These are phyloP conservation scores for Mycena rosella DNA, from an alignment of 768 basidiomycete genomes.

Conservation along the genomic window DNA sequence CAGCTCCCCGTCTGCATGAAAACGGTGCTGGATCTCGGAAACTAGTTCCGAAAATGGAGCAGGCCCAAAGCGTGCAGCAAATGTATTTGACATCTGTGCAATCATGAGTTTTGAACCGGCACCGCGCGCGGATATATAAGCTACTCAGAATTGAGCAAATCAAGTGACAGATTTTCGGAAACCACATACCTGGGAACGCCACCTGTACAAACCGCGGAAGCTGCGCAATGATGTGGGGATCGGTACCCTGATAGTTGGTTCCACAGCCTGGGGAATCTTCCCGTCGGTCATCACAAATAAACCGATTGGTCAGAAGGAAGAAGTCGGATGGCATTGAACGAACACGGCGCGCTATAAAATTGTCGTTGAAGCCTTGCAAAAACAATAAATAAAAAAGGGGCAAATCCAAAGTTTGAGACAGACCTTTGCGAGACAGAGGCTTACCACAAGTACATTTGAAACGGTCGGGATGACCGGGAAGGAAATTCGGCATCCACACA, in stretches of 20 bases:
- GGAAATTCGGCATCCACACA: not conserved
- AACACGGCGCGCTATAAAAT: slow-evolving; percentile 29
- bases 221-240: slow-evolving; percentile 31
- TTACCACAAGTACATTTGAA: slow-evolving; percentile 1
- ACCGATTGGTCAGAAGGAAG: slow-evolving; percentile 34
- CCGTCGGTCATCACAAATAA: slow-evolving; percentile 19
- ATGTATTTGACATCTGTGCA: slow-evolving; percentile 21
- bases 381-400: not conserved
- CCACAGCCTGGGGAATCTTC: slow-evolving; percentile 20
- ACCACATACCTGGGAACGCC: slow-evolving; percentile 14
- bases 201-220: slow-evolving; percentile 17
- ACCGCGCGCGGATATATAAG: slow-evolving; percentile 11
- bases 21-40: slow-evolving; percentile 16
- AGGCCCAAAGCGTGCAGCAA: slow-evolving; percentile 16
- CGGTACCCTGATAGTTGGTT: slow-evolving; percentile 27
- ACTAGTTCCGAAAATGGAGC: slow-evolving; percentile 19
- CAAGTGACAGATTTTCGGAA: not conserved
- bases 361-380: not conserved
- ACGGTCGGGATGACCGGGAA: not conserved
- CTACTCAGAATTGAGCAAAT: not conserved
- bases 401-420: too few relatives aligned
- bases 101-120: slow-evolving; percentile 2
- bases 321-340: slow-evolving; percentile 22
- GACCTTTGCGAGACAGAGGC: not conserved
- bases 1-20: slow-evolving; percentile 10